These are phyloP conservation scores for Puccinellia tenuiflora DNA, from an alignment of 176 grass and related monocot species.

Conservation along the genomic window DNA sequence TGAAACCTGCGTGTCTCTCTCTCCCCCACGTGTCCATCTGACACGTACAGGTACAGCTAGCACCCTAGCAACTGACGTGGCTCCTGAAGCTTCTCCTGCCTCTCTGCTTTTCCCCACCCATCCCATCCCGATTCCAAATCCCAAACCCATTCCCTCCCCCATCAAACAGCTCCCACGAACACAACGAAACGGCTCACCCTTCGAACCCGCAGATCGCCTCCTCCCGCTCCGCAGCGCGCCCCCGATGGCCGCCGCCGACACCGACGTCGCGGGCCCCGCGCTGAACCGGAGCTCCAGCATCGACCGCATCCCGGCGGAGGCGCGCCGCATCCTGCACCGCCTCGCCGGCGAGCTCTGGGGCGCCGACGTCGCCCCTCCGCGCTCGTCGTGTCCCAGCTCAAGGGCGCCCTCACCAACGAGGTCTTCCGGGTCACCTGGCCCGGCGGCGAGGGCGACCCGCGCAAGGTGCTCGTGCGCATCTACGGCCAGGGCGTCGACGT, in stretches of 20 bases:
- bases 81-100: conserved; percentile 10
- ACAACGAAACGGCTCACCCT: neutral
- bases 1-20: no score
- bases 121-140: conserved; percentile 8
- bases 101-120: neutral
- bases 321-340: conserved; percentile 62
- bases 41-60: neutral
- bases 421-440: conserved; percentile 85
- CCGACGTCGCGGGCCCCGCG: neutral
- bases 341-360: conserved; percentile 75
- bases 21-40: neutral
- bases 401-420: conserved; percentile 94
- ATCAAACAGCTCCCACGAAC: neutral
- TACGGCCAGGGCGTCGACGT: conserved; percentile 86
- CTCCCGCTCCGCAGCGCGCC: neutral
- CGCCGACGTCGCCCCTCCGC: conserved; percentile 34
- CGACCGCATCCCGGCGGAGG: conserved; percentile 75
- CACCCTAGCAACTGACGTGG: neutral
- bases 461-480: conserved; percentile 82
- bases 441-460: conserved; percentile 34
- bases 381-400: conserved; percentile 58
- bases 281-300: conserved; percentile 42
- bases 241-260: conserved; percentile 23
- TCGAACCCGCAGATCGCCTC: conserved; percentile 21
- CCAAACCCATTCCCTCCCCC: neutral